Evolutionary conservation across 768 basidiomycete species (phyloP), one percentile per base, ranked within the genome.

Genomic region (Pholiota molesta): DNA sequence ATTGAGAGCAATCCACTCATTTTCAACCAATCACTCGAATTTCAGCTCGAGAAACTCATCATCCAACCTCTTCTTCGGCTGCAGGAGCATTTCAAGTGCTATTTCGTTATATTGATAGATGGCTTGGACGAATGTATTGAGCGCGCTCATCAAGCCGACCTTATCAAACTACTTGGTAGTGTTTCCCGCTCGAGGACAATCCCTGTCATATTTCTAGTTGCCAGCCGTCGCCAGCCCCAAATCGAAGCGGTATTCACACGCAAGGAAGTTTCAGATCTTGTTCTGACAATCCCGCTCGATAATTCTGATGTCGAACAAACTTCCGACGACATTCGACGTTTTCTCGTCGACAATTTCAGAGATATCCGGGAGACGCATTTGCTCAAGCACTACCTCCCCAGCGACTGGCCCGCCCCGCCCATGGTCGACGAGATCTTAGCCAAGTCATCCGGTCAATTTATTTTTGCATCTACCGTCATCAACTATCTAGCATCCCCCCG

Each of bases 371-470:
- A 60, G 44, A 31, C 14, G 2, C 64, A 66, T 63, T 26, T 23
- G 8, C 42, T 21, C 28, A 13, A n/a, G 9, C 39, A 35, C 23
- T 17, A 42, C 37, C 23, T 45, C 14, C 26, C 23, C 16, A 19
- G 28, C 17, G 4, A 45, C 4, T 67, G 66, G 66, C 66, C 66
- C 10, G 17, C 55, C 16, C 3, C n/a, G 16, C 29, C 52, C 2
- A 52, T 26, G 19, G 57, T 67, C 35, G 51, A 63, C 2, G 39
- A 40, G 19, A 51, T 65, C 16, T 64, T 67, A 10, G 19, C 7
- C 5, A 65, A 65, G 17, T 62, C 66, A n/a, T 61, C 64, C 0
- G 64, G 63, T 0, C 66, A 65, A 40, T 67, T 67, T 28, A 63
- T 67, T 14, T 67, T 61, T 35, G 64, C 62, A 1, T 61, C 66